A percentile compares a stretch with the other conserved stretches of the same genome.
Evolutionary conservation across 805 yeast genomes (phyloP).

Genomic region (Metschnikowia borealis): DNA sequence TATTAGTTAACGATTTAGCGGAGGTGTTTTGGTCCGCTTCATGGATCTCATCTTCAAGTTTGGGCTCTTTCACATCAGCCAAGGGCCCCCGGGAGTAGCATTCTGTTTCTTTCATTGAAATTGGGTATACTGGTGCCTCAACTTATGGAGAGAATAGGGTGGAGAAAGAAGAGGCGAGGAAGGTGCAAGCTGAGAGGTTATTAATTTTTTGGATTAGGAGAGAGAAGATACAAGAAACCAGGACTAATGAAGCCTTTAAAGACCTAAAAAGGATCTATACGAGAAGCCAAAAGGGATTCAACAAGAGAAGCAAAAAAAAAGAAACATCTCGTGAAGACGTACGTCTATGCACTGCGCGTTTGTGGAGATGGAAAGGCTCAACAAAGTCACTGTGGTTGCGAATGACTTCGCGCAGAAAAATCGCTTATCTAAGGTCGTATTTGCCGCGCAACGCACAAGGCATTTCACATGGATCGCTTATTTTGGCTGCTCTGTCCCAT

Average conservation of each 20-base stretch:
- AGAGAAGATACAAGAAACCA: neutral
- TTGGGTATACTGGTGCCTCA: neutral
- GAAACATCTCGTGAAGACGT: neutral
- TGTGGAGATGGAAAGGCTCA: neutral
- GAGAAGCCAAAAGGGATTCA: neutral
- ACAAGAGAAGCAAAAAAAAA: neutral
- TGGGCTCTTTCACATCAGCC: conserved; percentile 5
- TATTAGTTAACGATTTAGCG: conserved; percentile 4
- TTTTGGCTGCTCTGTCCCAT: neutral
- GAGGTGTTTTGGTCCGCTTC: conserved; percentile 11
- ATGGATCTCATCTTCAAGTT: conserved; percentile 5
- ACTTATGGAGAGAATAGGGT: too few species aligned
- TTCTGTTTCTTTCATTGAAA: conserved; percentile 3
- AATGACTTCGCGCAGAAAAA: neutral
- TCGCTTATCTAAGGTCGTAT: neutral
- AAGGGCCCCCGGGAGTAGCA: neutral
- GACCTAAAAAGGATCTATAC: too few species aligned
- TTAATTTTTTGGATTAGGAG: neutral
- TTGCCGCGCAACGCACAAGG: neutral
- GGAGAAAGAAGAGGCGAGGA: neutral
- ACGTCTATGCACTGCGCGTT: neutral
- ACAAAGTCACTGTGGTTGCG: too few species aligned
- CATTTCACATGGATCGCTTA: neutral
- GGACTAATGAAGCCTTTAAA: too few species aligned
- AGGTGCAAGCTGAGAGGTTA: too few species aligned